Evolutionary conservation across 257 asterid species (phyloP), one percentile per base, ranked within the genome.

Genomic region (Forsythia viridissima): DNA sequence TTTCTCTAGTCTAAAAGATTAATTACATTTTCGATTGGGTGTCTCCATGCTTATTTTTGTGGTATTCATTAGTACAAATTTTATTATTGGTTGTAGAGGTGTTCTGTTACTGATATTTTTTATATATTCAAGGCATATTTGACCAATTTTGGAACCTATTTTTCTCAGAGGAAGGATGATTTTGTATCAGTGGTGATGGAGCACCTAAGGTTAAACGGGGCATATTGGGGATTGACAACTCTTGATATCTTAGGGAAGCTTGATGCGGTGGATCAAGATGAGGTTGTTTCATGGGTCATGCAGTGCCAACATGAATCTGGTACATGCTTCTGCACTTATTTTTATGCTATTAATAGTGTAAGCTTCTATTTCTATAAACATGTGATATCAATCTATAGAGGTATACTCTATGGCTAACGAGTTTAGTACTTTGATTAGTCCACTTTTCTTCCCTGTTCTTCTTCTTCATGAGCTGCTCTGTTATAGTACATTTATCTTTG

Each of bases 231-330:
- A 76, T 90, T 95, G 88, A 87, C 97, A 34, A 84, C 99, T 71
- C 96, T 95, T 80, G 98, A 93, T 86, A 80, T 95, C 34, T 59
- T 85, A 70, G 97, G 96, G 71, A 92, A 89, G 92, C 93, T 96
- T 76, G 80, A 84, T 76, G 84, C 82, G 0, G 98, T 92, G 46
- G 97, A 96, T 79, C 89, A 87, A 88, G 90, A 91, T 61, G 95
- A 96, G 78, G 90, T 93, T 83, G 79, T 91, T 82, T 80, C 96
- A 44, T 96, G 97, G 98, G 43, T 96, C 85, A 84, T 91, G 95
- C 88, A 91, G 84, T 96, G 99, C 86, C 99, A 96, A 80, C 92
- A 92, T 71, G 95, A 92, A 88, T 93, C 97, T 86, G 98, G 99
- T 95, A 72, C 75, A 89, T 87, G 16, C 34, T 78, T 88, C 16